phyloP scores from a whole-genome alignment of 345 rosid genomes.

The Salix brachista region DNA sequence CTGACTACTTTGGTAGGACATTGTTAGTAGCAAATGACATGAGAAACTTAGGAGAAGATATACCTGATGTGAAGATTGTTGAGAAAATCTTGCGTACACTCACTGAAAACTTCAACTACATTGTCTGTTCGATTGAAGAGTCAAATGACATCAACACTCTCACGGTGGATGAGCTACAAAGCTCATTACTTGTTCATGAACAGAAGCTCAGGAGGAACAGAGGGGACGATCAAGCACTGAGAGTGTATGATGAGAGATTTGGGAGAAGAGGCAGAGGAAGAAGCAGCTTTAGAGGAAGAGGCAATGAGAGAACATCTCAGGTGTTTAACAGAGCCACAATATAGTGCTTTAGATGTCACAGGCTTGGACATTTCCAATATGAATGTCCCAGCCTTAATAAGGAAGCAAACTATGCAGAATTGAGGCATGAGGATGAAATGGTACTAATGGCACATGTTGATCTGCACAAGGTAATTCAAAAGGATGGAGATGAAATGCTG shows the following conservation, averaged over 20 bases:
- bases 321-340: no score
- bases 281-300: neutral
- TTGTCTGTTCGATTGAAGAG: neutral
- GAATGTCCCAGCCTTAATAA: neutral
- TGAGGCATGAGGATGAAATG: no score
- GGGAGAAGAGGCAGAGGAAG: no score
- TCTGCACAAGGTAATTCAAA: no score
- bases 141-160: neutral
- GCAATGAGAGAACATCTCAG: no score
- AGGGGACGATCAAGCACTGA: no score
- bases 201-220: rapidly evolving
- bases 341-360: neutral
- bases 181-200: neutral
- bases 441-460: neutral
- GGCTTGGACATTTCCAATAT: neutral
- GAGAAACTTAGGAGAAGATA: neutral
- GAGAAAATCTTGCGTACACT: neutral
- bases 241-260: no score
- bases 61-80: neutral
- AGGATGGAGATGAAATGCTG: no score
- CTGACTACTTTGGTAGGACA: neutral
- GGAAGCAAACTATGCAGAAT: neutral
- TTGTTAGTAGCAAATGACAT: neutral
- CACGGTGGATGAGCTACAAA: neutral
- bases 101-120: neutral